Conservation (phyloP, 164 flowering plant species). For the Tetracentron sinense region DNA sequence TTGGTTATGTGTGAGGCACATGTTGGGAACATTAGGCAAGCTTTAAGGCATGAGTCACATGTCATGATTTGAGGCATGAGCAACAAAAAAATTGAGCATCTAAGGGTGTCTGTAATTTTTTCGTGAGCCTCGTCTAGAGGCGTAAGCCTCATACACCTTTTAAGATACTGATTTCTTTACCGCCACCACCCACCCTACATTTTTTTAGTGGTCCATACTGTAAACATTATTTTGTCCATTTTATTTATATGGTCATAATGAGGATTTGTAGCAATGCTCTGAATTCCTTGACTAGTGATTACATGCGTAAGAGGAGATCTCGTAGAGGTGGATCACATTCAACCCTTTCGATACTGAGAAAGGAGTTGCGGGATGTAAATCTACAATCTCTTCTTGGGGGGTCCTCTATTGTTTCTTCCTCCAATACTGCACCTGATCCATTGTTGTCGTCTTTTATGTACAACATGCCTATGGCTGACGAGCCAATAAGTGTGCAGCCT, state of each 20-base stretch:
- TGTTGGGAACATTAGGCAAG: too few species aligned
- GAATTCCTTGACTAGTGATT: conserved; percentile 55
- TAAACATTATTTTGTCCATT: too few species aligned
- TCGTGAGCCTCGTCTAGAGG: too few species aligned
- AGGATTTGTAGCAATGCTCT: not conserved
- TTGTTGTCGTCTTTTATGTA: conserved; percentile 77
- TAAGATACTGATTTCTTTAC: too few species aligned
- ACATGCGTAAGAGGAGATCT: conserved; percentile 80
- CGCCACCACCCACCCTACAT: too few species aligned
- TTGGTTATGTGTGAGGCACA: too few species aligned
- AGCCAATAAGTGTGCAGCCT: conserved; percentile 34
- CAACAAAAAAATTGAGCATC: too few species aligned
- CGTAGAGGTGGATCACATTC: conserved; percentile 75
- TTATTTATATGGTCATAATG: not conserved
- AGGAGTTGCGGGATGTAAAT: conserved; percentile 78
- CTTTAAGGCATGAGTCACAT: too few species aligned
- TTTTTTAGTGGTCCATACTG: not conserved
- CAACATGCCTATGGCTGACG: conserved; percentile 60
- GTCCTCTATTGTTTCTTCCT: conserved; percentile 59
- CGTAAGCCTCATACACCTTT: too few species aligned
- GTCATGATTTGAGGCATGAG: too few species aligned
- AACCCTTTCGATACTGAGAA: conserved; percentile 72
- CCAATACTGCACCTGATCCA: conserved; percentile 78
- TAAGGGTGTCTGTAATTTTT: too few species aligned
- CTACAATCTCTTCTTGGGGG: conserved; percentile 72